phyloP scores from a whole-genome alignment of 768 basidiomycete genomes.

The Amanita jacksonii region DNA sequence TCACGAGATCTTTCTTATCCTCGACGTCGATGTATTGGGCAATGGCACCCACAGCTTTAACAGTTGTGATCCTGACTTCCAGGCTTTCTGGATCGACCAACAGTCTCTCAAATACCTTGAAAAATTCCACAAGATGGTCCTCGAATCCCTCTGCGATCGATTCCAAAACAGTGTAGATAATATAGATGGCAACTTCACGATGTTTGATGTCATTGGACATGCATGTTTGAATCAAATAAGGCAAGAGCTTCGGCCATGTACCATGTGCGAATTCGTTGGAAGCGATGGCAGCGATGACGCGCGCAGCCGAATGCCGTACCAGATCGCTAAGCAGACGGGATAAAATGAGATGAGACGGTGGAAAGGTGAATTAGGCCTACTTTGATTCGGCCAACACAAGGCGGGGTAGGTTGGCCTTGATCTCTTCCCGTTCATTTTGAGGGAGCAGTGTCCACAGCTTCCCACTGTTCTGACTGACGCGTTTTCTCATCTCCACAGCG shows the following conservation, averaged over 20 bases:
- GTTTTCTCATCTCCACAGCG: slow-evolving; percentile 94
- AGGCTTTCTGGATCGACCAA: slow-evolving; percentile 77
- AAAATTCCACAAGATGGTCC: slow-evolving; percentile 61
- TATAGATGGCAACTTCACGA: slow-evolving; percentile 88
- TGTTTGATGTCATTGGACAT: slow-evolving; percentile 57
- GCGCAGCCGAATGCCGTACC: slow-evolving; percentile 87
- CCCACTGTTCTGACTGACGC: slow-evolving; percentile 70
- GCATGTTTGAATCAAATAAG: slow-evolving; percentile 76
- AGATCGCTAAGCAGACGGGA: slow-evolving; percentile 47
- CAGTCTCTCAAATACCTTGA: slow-evolving; percentile 68
- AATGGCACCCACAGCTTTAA: slow-evolving; percentile 85
- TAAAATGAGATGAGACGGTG: slow-evolving; percentile 10
- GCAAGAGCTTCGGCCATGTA: slow-evolving; percentile 81
- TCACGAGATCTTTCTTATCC: slow-evolving; percentile 79
- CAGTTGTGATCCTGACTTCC: slow-evolving; percentile 85
- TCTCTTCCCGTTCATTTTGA: slow-evolving; percentile 61
- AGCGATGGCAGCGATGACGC: slow-evolving; percentile 89
- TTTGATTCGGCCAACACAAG: slow-evolving; percentile 68
- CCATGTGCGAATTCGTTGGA: slow-evolving; percentile 73
- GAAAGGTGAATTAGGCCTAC: slow-evolving; percentile 28
- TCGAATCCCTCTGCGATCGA: slow-evolving; percentile 87
- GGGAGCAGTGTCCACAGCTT: slow-evolving; percentile 72
- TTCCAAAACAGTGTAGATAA: slow-evolving; percentile 87
- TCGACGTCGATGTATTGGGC: slow-evolving; percentile 87
- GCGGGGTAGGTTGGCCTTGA: slow-evolving; percentile 78